Percentiles rank a stretch among this genome's conserved stretches.
phyloP scores from a whole-genome alignment of 345 rosid genomes.

The Rhodamnia rubescens region DNA sequence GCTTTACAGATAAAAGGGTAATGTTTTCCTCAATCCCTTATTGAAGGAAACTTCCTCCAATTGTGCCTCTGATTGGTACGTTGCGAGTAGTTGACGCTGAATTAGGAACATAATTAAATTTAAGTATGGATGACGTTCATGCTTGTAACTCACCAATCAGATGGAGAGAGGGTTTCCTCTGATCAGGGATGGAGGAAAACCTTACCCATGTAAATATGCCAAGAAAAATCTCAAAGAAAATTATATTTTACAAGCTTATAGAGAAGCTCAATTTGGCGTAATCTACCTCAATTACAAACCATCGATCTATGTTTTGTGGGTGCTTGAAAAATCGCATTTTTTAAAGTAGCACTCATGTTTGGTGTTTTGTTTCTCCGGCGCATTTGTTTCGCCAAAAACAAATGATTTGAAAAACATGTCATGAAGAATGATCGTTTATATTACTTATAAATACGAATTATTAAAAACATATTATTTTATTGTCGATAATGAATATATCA shows the following conservation, averaged over 20 bases:
- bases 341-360: not conserved
- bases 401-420: no score
- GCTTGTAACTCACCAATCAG: not conserved
- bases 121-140: not conserved
- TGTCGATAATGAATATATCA: no score
- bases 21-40: not conserved
- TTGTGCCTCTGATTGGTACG: not conserved
- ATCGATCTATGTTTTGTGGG: not conserved
- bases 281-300: not conserved
- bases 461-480: no score
- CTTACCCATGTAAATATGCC: not conserved
- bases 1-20: not conserved
- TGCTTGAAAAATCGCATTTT: not conserved
- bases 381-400: no score
- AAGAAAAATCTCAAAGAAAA: not conserved
- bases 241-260: not conserved
- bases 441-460: no score
- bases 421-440: no score
- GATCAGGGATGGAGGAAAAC: not conserved
- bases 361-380: not conserved
- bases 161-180: not conserved
- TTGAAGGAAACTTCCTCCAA: not conserved
- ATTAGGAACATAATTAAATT: not conserved
- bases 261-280: not conserved
- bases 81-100: rapidly evolving